Evolutionary conservation across 768 basidiomycete genomes (phyloP).

Genomic region (Serendipita vermifera): DNA sequence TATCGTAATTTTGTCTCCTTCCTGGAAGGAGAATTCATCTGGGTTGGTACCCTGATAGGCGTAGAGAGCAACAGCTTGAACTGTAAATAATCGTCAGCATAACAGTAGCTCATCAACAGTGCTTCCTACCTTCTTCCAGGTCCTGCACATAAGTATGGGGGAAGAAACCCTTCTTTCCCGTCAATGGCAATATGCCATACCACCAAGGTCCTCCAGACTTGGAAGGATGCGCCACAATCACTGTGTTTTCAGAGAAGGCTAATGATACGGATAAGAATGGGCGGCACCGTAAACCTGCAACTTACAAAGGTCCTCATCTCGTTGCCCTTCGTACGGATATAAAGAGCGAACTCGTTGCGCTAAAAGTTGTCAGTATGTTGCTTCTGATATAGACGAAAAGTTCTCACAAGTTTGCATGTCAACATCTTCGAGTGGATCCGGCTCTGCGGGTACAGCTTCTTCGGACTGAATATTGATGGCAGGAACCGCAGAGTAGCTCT

Average conservation of each 20-base stretch:
- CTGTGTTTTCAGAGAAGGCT: conserved; percentile 72
- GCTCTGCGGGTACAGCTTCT: conserved; percentile 28
- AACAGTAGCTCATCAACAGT: conserved; percentile 10
- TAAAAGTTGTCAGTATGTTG: conserved; percentile 20
- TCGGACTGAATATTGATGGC: conserved; percentile 50
- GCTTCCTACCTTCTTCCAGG: conserved; percentile 42
- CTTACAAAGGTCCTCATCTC: conserved; percentile 78
- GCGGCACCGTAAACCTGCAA: conserved; percentile 12
- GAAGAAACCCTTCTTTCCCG: conserved; percentile 71
- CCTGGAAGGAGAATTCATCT: conserved; percentile 77
- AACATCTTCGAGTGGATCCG: conserved; percentile 56
- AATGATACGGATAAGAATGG: neutral
- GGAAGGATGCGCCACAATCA: conserved; percentile 72
- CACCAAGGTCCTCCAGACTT: conserved; percentile 86
- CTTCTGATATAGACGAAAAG: conserved; percentile 1
- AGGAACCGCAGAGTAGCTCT: conserved; percentile 14
- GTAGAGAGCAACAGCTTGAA: conserved; percentile 68
- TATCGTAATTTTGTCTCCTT: conserved; percentile 65
- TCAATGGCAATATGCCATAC: conserved; percentile 60
- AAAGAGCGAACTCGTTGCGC: conserved; percentile 67
- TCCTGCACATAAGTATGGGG: conserved; percentile 78
- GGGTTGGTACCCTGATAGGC: conserved; percentile 52
- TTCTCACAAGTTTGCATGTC: conserved; percentile 48
- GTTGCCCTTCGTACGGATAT: conserved; percentile 75
- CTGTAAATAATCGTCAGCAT: conserved; percentile 24